Evolutionary conservation across 164 flowering plant genomes (phyloP), one percentile per base, ranked within the genome.

Genomic region (Echeveria elegans): DNA sequence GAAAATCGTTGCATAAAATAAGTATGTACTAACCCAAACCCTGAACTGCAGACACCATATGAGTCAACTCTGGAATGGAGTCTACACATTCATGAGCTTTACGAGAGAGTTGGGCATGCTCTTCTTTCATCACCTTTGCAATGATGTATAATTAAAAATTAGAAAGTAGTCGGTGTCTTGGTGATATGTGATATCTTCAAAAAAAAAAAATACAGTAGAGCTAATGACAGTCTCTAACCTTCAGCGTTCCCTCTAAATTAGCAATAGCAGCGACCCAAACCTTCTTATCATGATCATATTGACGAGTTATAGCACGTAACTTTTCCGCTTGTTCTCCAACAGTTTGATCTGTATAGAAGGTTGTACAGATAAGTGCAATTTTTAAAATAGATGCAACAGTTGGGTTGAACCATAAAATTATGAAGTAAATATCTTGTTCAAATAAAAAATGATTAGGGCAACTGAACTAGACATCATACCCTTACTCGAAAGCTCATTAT

Each of bases 41-140:
- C 32, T 56, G 61, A 56, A 56, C 32, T 56, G 61, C 61, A 15
- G 60, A 77, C 1, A 83, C 75, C 97, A 90, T 90, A 68, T 83
- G 75, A 67, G 82, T 81, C 71, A 90, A 63, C 53, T 86, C 88
- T 18, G 97, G 95, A 75, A 88, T 78, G 66, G 95, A 82, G 73
- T 75, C 78, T 28, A 79, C 85, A 76, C 90, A 88, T 28, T 56
- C 61, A 56, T 56, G 61, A 28, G 61, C 61, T 56, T 56, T 32
- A 15, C 19, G 61, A 2, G 61, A 56, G 32, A 56, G 61, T 32
- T 56, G 61, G 28, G 61, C 32, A 29, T 90, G 88, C 66, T 88
- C 89, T 68, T 67, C 65, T 68, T 83, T 88, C 90, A 88, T 78
- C 31, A 52, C 65, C 97, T 88, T 12, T 14, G 32, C 32, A 29